Evolutionary conservation across 2,329 filamentous ascomycete genomes (phyloP).

Genomic region (Calonectria montana): DNA sequence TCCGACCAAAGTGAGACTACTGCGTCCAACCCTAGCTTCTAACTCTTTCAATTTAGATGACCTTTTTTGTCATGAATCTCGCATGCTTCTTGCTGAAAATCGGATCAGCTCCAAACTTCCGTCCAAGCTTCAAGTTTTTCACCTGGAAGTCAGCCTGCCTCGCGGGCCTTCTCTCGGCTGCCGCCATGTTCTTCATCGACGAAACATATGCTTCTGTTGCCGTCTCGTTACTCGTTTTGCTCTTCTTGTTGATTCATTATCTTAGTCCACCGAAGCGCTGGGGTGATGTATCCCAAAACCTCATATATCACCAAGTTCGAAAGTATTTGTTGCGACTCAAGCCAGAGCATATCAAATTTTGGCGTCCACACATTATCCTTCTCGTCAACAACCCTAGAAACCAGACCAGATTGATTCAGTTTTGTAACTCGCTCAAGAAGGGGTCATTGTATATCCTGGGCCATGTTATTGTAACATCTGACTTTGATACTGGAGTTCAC

Average conservation of each 20-base stretch:
- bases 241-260: slow-evolving; percentile 89
- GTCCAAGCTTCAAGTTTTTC: slow-evolving; percentile 90
- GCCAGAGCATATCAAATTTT: slow-evolving; percentile 93
- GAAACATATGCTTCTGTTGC: slow-evolving; percentile 82
- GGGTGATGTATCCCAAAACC: slow-evolving; percentile 89
- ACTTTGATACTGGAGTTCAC: slow-evolving; percentile 82
- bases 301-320: slow-evolving; percentile 87
- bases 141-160: slow-evolving; percentile 84
- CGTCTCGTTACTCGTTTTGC: slow-evolving; percentile 77
- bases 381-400: slow-evolving; percentile 85
- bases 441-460: slow-evolving; percentile 86
- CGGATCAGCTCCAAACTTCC: slow-evolving; percentile 88
- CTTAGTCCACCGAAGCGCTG: slow-evolving; percentile 86
- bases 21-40: slow-evolving; percentile 2
- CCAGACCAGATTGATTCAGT: slow-evolving; percentile 86
- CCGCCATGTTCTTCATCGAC: slow-evolving; percentile 92
- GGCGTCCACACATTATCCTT: slow-evolving; percentile 88
- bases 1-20: neutral
- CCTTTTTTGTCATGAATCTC: slow-evolving; percentile 88
- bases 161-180: slow-evolving; percentile 80
- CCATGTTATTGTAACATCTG: slow-evolving; percentile 87
- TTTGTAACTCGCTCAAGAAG: slow-evolving; percentile 93
- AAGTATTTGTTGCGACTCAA: slow-evolving; percentile 87
- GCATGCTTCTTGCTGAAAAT: slow-evolving; percentile 90
- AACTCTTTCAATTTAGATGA: slow-evolving; percentile 67